Evolutionary conservation across 2,329 filamentous ascomycete genomes (phyloP).

Genomic region (Endothia cerciana): DNA sequence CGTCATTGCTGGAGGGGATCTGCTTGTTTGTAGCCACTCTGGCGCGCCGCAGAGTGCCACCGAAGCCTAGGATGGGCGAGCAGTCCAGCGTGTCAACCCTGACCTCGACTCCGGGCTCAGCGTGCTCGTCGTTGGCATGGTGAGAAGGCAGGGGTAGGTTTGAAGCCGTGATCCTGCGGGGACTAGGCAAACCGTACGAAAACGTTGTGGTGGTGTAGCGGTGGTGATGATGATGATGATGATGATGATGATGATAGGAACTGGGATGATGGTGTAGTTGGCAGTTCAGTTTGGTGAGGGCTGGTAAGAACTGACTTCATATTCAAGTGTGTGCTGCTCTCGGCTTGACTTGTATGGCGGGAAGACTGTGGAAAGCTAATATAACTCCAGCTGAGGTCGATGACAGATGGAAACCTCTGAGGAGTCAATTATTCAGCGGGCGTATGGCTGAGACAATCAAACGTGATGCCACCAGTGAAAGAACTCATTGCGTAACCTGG

Average conservation of each 20-base stretch:
- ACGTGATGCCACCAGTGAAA: too few relatives aligned
- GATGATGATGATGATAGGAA: too few relatives aligned
- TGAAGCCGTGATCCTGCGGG: slow-evolving; percentile 7
- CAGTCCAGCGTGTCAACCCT: slow-evolving; percentile 1
- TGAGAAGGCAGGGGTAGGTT: slow-evolving; percentile 2
- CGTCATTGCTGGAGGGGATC: slow-evolving; percentile 7
- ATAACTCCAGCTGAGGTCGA: too few relatives aligned
- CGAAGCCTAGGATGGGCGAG: slow-evolving; percentile 5
- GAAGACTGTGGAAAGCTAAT: too few relatives aligned
- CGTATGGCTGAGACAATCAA: too few relatives aligned
- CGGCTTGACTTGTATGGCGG: too few relatives aligned
- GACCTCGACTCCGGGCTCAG: slow-evolving; percentile 8
- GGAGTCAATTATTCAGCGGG: too few relatives aligned
- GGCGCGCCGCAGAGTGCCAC: neutral
- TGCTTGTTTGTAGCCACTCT: slow-evolving; percentile 6
- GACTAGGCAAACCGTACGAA: slow-evolving; percentile 1
- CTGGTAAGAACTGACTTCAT: too few relatives aligned
- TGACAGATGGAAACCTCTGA: too few relatives aligned
- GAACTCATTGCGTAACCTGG: too few relatives aligned
- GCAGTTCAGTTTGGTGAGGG: neutral
- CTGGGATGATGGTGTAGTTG: neutral
- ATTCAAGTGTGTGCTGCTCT: too few relatives aligned
- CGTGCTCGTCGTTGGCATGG: slow-evolving; percentile 3
- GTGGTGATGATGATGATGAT: neutral
- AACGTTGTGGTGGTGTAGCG: neutral